Evolutionary conservation across 306 rosid species (phyloP).

Genomic region (Cucumis sativus): DNA sequence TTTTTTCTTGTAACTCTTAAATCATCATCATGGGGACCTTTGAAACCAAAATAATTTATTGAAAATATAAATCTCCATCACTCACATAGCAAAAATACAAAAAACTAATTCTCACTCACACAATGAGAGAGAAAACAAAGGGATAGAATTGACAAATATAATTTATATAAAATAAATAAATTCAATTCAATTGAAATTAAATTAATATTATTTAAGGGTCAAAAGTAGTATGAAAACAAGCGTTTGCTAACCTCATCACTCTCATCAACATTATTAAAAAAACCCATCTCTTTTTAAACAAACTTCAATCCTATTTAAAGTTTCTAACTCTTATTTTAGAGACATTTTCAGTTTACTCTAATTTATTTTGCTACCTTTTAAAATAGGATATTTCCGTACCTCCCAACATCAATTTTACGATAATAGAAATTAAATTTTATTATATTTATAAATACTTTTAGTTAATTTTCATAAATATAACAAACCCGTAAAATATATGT

Average conservation of each 20-base stretch:
- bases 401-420: too few species aligned
- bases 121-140: background rate
- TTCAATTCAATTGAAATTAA: background rate
- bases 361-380: too few species aligned
- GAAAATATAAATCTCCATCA: background rate
- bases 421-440: too few species aligned
- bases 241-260: background rate
- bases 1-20: background rate
- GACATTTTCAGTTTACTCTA: too few species aligned
- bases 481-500: too few species aligned
- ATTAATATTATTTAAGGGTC: background rate
- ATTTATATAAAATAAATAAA: background rate
- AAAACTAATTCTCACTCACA: background rate
- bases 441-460: too few species aligned
- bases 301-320: too few species aligned
- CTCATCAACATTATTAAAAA: too few species aligned
- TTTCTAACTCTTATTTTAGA: too few species aligned
- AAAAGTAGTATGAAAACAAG: background rate
- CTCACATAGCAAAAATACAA: background rate
- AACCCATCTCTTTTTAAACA: too few species aligned
- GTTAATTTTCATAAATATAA: too few species aligned
- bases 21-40: background rate
- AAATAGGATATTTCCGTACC: too few species aligned
- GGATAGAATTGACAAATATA: background rate
- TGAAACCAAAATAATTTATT: background rate